phyloP scores from a whole-genome alignment of 179 eudicot genomes.

The Silene vulgaris region DNA sequence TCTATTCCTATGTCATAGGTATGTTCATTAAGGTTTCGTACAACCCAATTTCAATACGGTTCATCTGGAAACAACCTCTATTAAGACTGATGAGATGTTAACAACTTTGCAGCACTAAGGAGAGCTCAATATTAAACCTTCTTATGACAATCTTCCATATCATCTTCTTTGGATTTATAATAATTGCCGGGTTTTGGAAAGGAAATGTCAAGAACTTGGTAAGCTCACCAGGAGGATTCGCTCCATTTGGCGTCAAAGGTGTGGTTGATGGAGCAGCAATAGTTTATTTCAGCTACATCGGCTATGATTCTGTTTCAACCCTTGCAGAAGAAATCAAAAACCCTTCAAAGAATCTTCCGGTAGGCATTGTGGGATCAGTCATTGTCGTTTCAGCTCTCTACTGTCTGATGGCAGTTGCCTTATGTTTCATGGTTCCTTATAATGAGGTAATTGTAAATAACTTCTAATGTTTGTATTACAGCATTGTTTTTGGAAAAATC shows the following conservation, averaged over 20 bases:
- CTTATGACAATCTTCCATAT: conserved; percentile 70
- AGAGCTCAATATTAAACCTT: conserved; percentile 64
- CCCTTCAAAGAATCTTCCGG: conserved; percentile 63
- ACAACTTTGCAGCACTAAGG: conserved; percentile 65
- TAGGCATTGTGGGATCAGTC: conserved; percentile 81
- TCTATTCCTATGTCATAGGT: conserved; percentile 66
- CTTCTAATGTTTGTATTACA: too few relatives aligned
- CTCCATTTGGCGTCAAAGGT: conserved; percentile 65
- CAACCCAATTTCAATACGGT: too few relatives aligned
- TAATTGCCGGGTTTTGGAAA: conserved; percentile 55
- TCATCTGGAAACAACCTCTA: not conserved
- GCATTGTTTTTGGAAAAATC: too few relatives aligned
- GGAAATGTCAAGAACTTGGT: conserved; percentile 56
- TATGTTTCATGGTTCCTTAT: conserved; percentile 72
- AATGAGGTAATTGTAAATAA: conserved; percentile 27
- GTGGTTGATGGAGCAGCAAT: conserved; percentile 75
- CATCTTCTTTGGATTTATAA: conserved; percentile 63
- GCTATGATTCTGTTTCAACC: conserved; percentile 88
- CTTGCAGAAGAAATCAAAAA: conserved; percentile 80
- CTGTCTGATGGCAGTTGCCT: conserved; percentile 67
- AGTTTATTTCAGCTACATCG: conserved; percentile 80
- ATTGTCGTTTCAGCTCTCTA: conserved; percentile 57
- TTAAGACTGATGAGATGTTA: not conserved
- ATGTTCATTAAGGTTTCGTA: not conserved
- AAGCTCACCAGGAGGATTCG: conserved; percentile 52